Conservation (phyloP, 352 stramenopile genomes). For the Paralagenidium karlingii region DNA sequence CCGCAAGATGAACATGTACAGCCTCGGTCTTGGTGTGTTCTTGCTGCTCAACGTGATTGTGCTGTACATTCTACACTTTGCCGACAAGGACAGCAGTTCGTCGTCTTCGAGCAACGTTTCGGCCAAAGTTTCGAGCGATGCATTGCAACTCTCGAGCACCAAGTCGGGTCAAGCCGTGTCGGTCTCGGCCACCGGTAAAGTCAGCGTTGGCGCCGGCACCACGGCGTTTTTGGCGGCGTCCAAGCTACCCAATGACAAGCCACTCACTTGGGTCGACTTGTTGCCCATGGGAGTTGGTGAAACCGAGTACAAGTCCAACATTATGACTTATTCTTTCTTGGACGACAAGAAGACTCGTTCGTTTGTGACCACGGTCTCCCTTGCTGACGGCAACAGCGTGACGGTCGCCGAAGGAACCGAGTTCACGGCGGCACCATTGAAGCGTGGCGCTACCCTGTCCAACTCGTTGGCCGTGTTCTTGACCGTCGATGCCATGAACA, state of each 20-base stretch:
- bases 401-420: too few species aligned
- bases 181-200: slow-evolving; percentile 26
- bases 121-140: too few species aligned
- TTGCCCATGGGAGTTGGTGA: too few species aligned
- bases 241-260: slow-evolving; percentile 26
- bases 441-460: slow-evolving; percentile 49
- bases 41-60: slow-evolving; percentile 72
- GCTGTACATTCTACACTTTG: slow-evolving; percentile 75
- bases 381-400: slow-evolving; percentile 24
- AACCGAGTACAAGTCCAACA: too few species aligned
- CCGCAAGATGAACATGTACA: too few species aligned
- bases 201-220: slow-evolving; percentile 47
- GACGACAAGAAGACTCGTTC: slow-evolving; percentile 16
- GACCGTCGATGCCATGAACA: slow-evolving; percentile 17
- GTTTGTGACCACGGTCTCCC: slow-evolving; percentile 15
- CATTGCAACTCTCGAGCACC: too few species aligned
- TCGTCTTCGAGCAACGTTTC: slow-evolving; percentile 12
- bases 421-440: slow-evolving; percentile 36
- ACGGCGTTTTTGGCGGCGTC: slow-evolving; percentile 49
- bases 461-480: slow-evolving; percentile 32
- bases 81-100: slow-evolving; percentile 32
- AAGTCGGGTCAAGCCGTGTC: slow-evolving; percentile 47
- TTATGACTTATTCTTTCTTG: too few species aligned
- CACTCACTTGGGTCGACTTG: too few species aligned
- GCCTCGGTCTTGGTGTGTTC: too few species aligned